phyloP scores from a whole-genome alignment of 306 rosid species.

The Sphenostylis stenocarpa region DNA sequence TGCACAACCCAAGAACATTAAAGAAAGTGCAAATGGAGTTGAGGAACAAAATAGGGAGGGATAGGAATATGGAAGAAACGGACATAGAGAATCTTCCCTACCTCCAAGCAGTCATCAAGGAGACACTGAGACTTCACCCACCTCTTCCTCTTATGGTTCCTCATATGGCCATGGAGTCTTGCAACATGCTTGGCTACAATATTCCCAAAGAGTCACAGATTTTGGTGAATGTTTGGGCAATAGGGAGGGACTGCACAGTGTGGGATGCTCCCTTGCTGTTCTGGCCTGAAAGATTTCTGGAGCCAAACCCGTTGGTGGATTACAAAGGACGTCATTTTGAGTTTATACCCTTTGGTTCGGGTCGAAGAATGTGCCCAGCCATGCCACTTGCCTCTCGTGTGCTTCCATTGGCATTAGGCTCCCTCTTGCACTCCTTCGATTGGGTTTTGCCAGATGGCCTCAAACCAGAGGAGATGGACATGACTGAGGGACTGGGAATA shows the following conservation, averaged over 20 bases:
- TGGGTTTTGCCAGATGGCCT: slow-evolving; percentile 68
- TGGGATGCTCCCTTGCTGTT: slow-evolving; percentile 73
- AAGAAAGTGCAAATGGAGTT: slow-evolving; percentile 67
- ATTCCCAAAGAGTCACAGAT: slow-evolving; percentile 77
- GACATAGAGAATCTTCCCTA: slow-evolving; percentile 73
- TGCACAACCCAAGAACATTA: slow-evolving; percentile 61
- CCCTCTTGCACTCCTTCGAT: slow-evolving; percentile 63
- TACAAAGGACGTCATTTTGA: slow-evolving; percentile 75
- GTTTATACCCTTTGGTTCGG: slow-evolving; percentile 85
- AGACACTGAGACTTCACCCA: slow-evolving; percentile 87
- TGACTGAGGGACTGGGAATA: slow-evolving; percentile 83
- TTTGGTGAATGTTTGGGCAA: slow-evolving; percentile 91
- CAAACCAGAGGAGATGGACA: slow-evolving; percentile 70
- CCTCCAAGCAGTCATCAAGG: slow-evolving; percentile 76
- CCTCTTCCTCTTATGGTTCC: slow-evolving; percentile 95
- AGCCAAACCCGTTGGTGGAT: slow-evolving; percentile 47
- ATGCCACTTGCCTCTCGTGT: slow-evolving; percentile 75
- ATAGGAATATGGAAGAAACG: slow-evolving; percentile 55
- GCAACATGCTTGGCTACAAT: slow-evolving; percentile 54
- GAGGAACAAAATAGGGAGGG: slow-evolving; percentile 41
- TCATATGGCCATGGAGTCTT: slow-evolving; percentile 73
- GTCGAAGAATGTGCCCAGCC: slow-evolving; percentile 86
- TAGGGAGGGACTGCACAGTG: slow-evolving; percentile 68
- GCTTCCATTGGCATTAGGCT: slow-evolving; percentile 78
- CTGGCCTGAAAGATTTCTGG: slow-evolving; percentile 79